Evolutionary conservation across 179 eudicot genomes (phyloP).

Genomic region (Silene vulgaris): DNA sequence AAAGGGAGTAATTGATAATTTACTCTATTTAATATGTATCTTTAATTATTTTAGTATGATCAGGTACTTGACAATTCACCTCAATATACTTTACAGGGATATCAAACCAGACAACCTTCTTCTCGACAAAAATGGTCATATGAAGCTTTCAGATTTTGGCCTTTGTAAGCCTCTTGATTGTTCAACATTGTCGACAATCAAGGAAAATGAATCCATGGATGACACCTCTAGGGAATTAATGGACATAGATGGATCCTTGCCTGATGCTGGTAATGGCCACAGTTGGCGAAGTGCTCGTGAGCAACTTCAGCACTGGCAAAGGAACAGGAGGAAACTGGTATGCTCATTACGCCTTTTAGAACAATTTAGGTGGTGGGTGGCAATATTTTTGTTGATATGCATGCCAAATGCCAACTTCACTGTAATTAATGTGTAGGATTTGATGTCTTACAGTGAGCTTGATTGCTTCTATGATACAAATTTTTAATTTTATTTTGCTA

Average conservation of each 20-base stretch:
- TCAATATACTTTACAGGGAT: slow-evolving; percentile 39
- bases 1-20: too few species aligned
- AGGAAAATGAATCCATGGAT: slow-evolving; percentile 35
- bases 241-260: slow-evolving; percentile 76
- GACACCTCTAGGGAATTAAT: slow-evolving; percentile 50
- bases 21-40: neutral
- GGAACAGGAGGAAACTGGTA: slow-evolving; percentile 92
- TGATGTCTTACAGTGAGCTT: slow-evolving; percentile 2
- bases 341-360: slow-evolving; percentile 12
- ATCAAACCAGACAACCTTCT: slow-evolving; percentile 83
- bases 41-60: neutral
- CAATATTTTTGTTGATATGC: neutral
- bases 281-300: slow-evolving; percentile 83
- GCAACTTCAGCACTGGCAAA: slow-evolving; percentile 98
- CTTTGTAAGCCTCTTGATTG: slow-evolving; percentile 86
- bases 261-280: slow-evolving; percentile 64
- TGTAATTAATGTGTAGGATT: neutral
- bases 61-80: neutral
- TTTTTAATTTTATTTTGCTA: neutral
- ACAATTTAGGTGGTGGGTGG: neutral
- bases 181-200: slow-evolving; percentile 33
- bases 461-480: neutral
- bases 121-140: slow-evolving; percentile 68
- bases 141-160: slow-evolving; percentile 86
- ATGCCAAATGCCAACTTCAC: neutral